phyloP scores from a whole-genome alignment of 495 filamentous ascomycete species.

The Alectoria sarmentosa region DNA sequence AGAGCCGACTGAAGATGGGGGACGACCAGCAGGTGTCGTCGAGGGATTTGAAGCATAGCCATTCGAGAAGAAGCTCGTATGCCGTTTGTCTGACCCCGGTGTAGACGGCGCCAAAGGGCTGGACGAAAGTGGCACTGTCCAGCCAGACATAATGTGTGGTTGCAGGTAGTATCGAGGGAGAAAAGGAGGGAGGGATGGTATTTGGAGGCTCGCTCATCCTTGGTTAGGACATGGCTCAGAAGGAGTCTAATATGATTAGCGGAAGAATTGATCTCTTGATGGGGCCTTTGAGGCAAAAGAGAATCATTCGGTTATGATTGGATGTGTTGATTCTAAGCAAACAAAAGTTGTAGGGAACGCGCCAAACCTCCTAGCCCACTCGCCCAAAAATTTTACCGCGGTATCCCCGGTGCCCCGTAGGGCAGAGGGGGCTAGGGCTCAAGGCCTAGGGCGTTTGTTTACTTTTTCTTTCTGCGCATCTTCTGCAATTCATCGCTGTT shows the following conservation, averaged over 20 bases:
- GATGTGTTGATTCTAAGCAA: not conserved
- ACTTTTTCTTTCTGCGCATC: not conserved
- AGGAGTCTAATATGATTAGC: no score
- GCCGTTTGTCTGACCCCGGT: constrained; percentile 17
- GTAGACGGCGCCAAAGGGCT: constrained; percentile 25
- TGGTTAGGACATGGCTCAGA: constrained; percentile 2
- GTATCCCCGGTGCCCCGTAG: not conserved
- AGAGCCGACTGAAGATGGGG: constrained; percentile 59
- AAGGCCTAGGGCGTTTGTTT: no score
- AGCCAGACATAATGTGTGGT: constrained; percentile 16
- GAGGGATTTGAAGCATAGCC: constrained; percentile 47
- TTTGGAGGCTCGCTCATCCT: not conserved
- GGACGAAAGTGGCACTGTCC: constrained; percentile 23
- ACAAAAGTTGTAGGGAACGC: constrained; percentile 11
- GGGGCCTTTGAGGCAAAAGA: not conserved
- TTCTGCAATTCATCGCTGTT: not conserved
- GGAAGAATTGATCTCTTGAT: not conserved
- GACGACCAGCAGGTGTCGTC: constrained; percentile 70
- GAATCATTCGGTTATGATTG: not conserved
- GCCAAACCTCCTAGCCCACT: not conserved
- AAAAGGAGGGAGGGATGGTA: not conserved
- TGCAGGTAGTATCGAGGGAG: not conserved
- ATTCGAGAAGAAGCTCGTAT: constrained; percentile 9
- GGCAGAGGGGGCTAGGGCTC: no score
- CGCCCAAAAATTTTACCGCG: not conserved